These are phyloP conservation scores for Tricholoma bakamatsutake DNA, from an alignment of 768 basidiomycete genomes.

Conservation along the genomic window DNA sequence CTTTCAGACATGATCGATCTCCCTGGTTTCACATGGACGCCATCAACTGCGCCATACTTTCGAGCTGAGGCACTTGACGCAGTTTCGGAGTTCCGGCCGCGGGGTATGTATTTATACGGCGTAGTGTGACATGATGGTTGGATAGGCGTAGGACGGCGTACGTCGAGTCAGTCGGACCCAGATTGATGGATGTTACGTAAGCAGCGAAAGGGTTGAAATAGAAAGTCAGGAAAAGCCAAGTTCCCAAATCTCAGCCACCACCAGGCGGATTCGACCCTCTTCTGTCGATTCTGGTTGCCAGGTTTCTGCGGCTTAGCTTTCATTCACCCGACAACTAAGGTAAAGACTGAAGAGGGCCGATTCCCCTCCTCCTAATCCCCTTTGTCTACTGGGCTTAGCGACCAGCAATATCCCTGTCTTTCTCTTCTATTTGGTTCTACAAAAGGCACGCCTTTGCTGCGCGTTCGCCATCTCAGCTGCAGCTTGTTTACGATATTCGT, in stretches of 20 bases:
- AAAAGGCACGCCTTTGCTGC: slow-evolving; percentile 93
- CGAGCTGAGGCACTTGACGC: background rate
- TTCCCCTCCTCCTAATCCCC: slow-evolving; percentile 18
- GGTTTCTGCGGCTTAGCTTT: slow-evolving; percentile 30
- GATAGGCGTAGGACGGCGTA: background rate
- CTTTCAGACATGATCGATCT: no score
- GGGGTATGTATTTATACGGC: background rate
- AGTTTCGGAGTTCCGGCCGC: background rate
- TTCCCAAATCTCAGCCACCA: slow-evolving; percentile 24
- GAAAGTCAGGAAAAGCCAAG: slow-evolving; percentile 9
- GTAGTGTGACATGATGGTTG: background rate
- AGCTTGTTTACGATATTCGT: slow-evolving; percentile 54
- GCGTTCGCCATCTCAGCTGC: slow-evolving; percentile 61
- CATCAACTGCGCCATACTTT: background rate
- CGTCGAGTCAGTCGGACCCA: slow-evolving; percentile 1
- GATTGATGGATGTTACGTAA: slow-evolving; percentile 13
- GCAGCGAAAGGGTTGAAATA: slow-evolving; percentile 12
- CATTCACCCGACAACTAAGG: slow-evolving; percentile 29
- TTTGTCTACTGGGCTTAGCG: slow-evolving; percentile 24
- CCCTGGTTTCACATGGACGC: background rate
- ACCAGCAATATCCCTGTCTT: slow-evolving; percentile 26
- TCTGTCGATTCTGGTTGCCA: slow-evolving; percentile 44
- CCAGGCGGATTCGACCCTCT: slow-evolving; percentile 47
- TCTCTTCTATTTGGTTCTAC: slow-evolving; percentile 24
- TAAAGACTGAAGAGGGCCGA: slow-evolving; percentile 40